Evolutionary conservation across 2,329 filamentous ascomycete species (phyloP), one percentile per base, ranked within the genome.

Genomic region (Phyllosticta citrichinensis): DNA sequence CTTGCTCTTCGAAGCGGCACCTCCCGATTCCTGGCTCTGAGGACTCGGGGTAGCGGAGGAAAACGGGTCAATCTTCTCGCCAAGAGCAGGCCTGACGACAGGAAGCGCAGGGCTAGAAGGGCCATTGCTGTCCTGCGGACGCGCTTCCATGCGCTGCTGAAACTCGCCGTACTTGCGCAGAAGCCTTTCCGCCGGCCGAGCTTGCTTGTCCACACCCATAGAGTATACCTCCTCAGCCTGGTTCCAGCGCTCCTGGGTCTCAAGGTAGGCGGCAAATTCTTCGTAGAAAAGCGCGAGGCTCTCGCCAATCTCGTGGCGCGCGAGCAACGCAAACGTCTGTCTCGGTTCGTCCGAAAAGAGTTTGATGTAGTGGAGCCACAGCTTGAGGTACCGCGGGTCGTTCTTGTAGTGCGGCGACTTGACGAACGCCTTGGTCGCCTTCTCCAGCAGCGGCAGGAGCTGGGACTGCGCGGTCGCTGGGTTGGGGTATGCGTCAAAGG

Each of bases 141-240:
- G 82, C 62, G 85, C 83, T n/a, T 87, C 85, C 62, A 84, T 85
- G 64, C 94, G 83, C 67, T 87, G 82, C 75, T 96, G 87, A 67
- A 99, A 99, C 72, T 97, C 93, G 67, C 85, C 87, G 75, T 91
- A 97, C 75, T 97, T 97, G 70, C 94, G 87, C 61, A 91, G 71
- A 65, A 99, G 77, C 53, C 94, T 83, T 71, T 92, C 87, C 0
- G 84, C 82, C 2, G 94, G 94, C 47, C 89, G 83, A 3, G 94
- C 94, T 68, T 95, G 91, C 52, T 86, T 86, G 73, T 97, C 89
- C 59, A 99, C 87, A 1, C 94, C 94, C 65, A 96, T 79, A 67
- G 87, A 86, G 73, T 95, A 97, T 0, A 99, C 89, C 73, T 99
- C 94, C 67, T 96, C 91, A 0, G 94, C 93, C 73, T 99, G 94